A percentile compares a stretch with the other conserved stretches of the same genome.
Conservation (phyloP, 306 rosid species). For the Calophaca sinica region DNA sequence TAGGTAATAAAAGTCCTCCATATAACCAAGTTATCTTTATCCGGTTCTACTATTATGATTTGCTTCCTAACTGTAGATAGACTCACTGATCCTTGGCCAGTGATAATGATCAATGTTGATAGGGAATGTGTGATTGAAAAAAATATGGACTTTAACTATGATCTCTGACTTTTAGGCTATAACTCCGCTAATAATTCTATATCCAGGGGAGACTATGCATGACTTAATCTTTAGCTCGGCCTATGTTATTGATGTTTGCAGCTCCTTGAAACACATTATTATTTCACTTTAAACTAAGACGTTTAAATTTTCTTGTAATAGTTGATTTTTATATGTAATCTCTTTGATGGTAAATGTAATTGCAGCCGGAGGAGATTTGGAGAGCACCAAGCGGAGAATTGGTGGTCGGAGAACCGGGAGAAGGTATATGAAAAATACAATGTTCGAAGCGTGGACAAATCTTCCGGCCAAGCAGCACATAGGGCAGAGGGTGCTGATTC, state of each 20-base stretch:
- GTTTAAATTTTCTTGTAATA: background rate
- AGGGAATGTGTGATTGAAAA: background rate
- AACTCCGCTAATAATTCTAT: background rate
- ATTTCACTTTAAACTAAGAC: background rate
- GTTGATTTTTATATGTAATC: constrained; percentile 2
- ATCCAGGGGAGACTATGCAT: background rate
- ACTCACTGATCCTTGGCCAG: background rate
- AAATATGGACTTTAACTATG: constrained; percentile 9
- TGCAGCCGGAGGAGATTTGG: constrained; percentile 98
- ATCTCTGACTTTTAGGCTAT: constrained; percentile 3
- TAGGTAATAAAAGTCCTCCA: constrained; percentile 62
- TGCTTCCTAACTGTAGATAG: background rate
- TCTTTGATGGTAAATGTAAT: constrained; percentile 36
- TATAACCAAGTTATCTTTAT: background rate
- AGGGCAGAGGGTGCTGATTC: constrained; percentile 63
- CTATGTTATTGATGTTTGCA: background rate
- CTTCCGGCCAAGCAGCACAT: constrained; percentile 62
- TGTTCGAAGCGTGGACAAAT: constrained; percentile 72
- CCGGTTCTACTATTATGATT: constrained; percentile 2
- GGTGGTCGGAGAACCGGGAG: constrained; percentile 98
- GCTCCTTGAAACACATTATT: background rate
- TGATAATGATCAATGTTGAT: background rate
- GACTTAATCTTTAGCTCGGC: background rate
- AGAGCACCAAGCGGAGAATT: constrained; percentile 96
- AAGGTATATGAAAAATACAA: constrained; percentile 87